These are phyloP conservation scores for Syncephalastrum monosporum DNA, from an alignment of 371 early-diverging fungal genomes.

Conservation along the genomic window DNA sequence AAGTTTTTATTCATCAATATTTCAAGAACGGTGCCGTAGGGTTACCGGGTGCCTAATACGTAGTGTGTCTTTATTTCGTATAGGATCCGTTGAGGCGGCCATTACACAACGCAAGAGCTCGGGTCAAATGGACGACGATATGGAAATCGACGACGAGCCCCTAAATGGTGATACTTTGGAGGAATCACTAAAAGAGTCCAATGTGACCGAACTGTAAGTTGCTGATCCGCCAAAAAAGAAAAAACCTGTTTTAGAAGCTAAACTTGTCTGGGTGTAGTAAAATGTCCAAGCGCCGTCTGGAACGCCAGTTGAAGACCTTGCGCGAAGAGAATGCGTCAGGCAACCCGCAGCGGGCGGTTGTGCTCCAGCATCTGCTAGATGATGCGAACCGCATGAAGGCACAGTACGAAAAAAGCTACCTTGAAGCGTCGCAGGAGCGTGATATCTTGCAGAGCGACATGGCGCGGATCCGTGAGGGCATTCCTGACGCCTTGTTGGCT, in stretches of 20 bases:
- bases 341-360: conserved; percentile 49
- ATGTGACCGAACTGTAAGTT: conserved; percentile 50
- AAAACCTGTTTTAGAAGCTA: no score
- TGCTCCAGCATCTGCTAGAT: conserved; percentile 69
- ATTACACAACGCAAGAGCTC: conserved; percentile 1
- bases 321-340: conserved; percentile 59
- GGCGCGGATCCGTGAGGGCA: conserved; percentile 58
- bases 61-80: neutral
- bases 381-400: conserved; percentile 70
- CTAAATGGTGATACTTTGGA: conserved; percentile 44
- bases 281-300: conserved; percentile 70
- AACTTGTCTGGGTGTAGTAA: conserved; percentile 27
- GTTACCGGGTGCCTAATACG: neutral
- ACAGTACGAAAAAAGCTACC: conserved; percentile 69
- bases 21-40: neutral
- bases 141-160: conserved; percentile 37
- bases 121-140: conserved; percentile 20
- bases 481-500: conserved; percentile 42
- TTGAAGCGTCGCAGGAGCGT: conserved; percentile 67
- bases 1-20: conserved; percentile 9
- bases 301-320: conserved; percentile 68
- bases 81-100: neutral
- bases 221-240: neutral
- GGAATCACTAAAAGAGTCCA: conserved; percentile 52
- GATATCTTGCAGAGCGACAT: conserved; percentile 74